Base-by-base conservation (phyloP, 2,329 filamentous ascomycete genomes). In the Colletotrichum orchidophilum region DNA sequence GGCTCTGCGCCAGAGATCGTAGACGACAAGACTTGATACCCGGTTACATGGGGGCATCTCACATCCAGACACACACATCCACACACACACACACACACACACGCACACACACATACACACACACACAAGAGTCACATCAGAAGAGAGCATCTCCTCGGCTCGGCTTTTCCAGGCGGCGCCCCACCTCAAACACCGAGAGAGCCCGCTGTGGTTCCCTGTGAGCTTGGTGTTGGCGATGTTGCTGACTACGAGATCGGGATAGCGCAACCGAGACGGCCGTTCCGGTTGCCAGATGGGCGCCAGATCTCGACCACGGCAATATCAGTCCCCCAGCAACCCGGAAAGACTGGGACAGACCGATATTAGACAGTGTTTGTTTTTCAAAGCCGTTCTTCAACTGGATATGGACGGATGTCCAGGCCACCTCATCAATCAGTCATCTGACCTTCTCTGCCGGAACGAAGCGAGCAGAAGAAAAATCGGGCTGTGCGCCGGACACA, bases 371-470 rank as follows among this genome's bases (percentile, higher is more conserved):
- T 33, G 39, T 69, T 69, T 61, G 67, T 50, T 49, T 61, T 46
- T 46, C 42, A 42, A 61, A 61, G 15, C 58, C 42, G 35, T 46
- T 46, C 21, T 27, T 27, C 46, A 39, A 29, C 31, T 29, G 60
- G 52, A 53, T 26, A 46, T 33, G 55, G 46, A 53, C 49, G 33
- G 42, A 57, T 70, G 39, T 46, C 39, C 31, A 31, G 57, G 64
- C 52, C 57, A 58, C 58, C 68, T 58, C 68, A 58, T 61, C 59
- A 55, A 52, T 26, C 35, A 33, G 58, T 71, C 68, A 58, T 71
- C 68, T 68, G 68, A 68, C 64, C 68, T 68, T 31, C 50, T 26
- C 31, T 42, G 39, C 39, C 18, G 39, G 31, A 67, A 67, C 52
- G 57, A 66, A 12, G 39, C 46, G 50, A 54, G 35, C 26, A 27